These are phyloP conservation scores for Amanita phalloides DNA, from an alignment of 768 basidiomycete species.

Conservation along the genomic window DNA sequence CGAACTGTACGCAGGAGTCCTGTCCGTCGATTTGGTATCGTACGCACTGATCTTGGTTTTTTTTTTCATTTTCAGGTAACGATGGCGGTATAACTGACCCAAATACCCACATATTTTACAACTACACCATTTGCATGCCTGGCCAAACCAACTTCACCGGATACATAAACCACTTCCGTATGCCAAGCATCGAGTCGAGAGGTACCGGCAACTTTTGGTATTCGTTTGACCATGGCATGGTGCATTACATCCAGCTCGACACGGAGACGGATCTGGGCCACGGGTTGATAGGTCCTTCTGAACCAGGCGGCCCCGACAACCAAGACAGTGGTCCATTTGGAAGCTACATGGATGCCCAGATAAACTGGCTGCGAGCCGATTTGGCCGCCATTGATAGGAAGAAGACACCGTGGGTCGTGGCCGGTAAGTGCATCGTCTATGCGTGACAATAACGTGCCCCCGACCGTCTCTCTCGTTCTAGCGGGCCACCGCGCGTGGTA, in stretches of 20 bases:
- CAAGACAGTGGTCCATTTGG: conserved; percentile 14
- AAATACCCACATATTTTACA: neutral
- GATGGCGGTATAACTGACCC: conserved; percentile 8
- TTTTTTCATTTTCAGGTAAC: conserved; percentile 2
- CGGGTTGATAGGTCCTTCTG: conserved; percentile 9
- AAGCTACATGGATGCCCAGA: conserved; percentile 10
- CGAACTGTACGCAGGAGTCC: conserved; percentile 9
- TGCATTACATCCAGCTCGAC: conserved; percentile 11
- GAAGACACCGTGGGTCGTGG: conserved; percentile 13
- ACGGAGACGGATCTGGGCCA: conserved; percentile 14
- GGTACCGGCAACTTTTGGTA: conserved; percentile 14
- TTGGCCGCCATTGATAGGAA: conserved; percentile 9
- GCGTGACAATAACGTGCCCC: neutral
- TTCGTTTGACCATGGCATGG: conserved; percentile 13
- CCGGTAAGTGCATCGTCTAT: neutral
- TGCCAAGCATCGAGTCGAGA: conserved; percentile 10
- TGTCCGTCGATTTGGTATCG: neutral
- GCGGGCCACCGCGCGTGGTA: conserved; percentile 12
- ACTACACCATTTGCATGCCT: conserved; percentile 10
- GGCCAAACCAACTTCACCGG: conserved; percentile 15
- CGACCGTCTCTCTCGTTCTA: neutral
- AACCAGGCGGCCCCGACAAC: conserved; percentile 7
- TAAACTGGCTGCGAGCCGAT: conserved; percentile 11
- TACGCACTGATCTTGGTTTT: neutral
- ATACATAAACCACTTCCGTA: conserved; percentile 11